Evolutionary conservation across 208 protist genomes (phyloP).

Genomic region (Leishmania braziliensis): DNA sequence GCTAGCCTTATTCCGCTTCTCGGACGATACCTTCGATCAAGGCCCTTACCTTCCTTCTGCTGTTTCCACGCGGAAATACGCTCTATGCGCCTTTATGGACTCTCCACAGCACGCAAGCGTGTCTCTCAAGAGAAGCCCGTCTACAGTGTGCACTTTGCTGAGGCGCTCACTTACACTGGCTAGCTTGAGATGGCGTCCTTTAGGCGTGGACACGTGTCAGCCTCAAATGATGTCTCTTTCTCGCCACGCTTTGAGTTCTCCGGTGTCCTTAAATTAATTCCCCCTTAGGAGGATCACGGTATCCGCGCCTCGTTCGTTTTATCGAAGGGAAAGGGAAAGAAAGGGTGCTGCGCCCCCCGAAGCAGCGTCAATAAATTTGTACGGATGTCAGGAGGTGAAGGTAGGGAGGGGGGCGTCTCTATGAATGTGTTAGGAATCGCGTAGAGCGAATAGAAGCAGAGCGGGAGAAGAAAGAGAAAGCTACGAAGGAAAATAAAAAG

Average conservation of each 20-base stretch:
- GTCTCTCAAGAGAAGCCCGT: not conserved
- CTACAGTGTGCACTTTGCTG: not conserved
- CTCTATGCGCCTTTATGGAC: not conserved
- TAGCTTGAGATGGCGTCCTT: not conserved
- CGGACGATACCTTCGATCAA: not conserved
- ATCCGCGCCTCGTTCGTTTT: not conserved
- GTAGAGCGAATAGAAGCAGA: not conserved
- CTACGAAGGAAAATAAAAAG: conserved; percentile 2
- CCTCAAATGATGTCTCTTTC: not conserved
- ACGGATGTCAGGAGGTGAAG: not conserved
- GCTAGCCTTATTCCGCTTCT: not conserved
- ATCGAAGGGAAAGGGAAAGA: not conserved
- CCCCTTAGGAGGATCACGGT: not conserved
- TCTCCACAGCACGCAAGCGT: not conserved
- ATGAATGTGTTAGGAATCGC: not conserved
- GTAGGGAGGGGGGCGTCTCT: not conserved
- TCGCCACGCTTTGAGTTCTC: not conserved
- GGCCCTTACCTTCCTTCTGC: not conserved
- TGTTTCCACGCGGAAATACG: not conserved
- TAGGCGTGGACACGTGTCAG: not conserved
- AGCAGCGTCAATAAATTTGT: not conserved
- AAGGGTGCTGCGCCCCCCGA: no score
- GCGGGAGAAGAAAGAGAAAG: not conserved
- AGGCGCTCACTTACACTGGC: not conserved
- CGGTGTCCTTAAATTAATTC: not conserved